Percentiles rank a stretch among this genome's conserved stretches.
Evolutionary conservation across 23 red algal genomes (phyloP).

Genomic region (Agarophyton chilense): DNA sequence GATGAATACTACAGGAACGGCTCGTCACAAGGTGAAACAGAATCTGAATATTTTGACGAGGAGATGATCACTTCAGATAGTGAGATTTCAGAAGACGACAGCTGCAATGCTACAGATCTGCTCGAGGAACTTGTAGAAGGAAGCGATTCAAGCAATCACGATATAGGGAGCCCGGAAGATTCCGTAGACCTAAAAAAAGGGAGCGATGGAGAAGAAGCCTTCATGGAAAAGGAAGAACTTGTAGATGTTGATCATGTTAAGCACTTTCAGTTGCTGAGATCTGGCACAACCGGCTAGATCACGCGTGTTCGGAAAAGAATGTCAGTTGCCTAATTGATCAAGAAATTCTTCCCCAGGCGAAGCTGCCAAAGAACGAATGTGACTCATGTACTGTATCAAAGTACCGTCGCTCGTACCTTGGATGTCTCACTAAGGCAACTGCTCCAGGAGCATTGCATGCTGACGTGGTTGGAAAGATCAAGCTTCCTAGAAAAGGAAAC

Average conservation of each 20-base stretch:
- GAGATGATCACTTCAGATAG: too few species aligned
- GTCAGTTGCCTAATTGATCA: not conserved
- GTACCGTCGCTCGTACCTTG: not conserved
- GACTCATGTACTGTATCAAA: slow-evolving; percentile 33
- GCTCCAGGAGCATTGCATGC: slow-evolving; percentile 22
- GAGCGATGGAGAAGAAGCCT: not conserved
- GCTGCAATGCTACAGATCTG: too few species aligned
- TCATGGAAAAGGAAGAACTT: not conserved
- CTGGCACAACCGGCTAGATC: slow-evolving; percentile 10
- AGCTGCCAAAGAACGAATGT: not conserved
- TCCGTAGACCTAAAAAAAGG: too few species aligned
- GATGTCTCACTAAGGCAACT: slow-evolving; percentile 27
- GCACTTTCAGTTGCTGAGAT: not conserved
- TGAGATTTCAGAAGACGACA: too few species aligned
- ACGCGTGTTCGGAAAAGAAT: not conserved
- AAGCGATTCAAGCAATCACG: too few species aligned
- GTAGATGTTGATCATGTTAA: not conserved
- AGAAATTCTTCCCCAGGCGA: not conserved
- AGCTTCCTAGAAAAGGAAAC: not conserved
- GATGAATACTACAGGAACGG: too few species aligned
- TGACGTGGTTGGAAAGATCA: slow-evolving; percentile 45
- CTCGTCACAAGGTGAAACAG: too few species aligned
- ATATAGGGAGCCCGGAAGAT: too few species aligned
- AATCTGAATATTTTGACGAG: too few species aligned
- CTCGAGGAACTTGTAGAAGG: too few species aligned